Base-by-base conservation (phyloP, 73 alveolate genomes). In the Paramecium biaurelia region DNA sequence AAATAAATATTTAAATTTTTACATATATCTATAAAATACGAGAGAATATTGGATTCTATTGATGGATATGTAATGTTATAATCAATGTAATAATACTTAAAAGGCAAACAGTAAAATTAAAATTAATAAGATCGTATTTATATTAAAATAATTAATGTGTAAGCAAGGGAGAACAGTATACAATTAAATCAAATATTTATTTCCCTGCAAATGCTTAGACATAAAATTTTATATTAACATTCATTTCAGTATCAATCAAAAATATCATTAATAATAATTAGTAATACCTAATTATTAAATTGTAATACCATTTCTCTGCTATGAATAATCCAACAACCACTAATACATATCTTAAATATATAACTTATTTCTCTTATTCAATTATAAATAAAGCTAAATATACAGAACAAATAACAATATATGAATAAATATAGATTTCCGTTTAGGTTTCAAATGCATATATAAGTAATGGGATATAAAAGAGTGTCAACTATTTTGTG, bases 381-480 rank as follows among this genome's bases (percentile, higher is more conserved):
- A 26, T 32, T 26, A 63, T 26, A 1, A 63, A 0, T 12, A 63
- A 63, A 2, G 28, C 84, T 30, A 63, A 26, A 26, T 63, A 63
- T 12, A 63, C 84, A 12, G 15, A 63, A 63, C 84, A 2, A 4
- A 72, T 72, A 10, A 72, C 37, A 72, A 72, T 21, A 72, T 72
- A 72, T 12, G 86, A n/a, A 20, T 72, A 72, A 4, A 72, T 28
- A 72, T 72, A 38, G 4, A 72, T 37, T 34, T 14, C 58, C 35
- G 86, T 35, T 15, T 35, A 11, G 5, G 86, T 35, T 72, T 72
- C 86, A 72, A 72, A 72, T 15, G 86, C 86, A 72, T 72, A 72
- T 21, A 72, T 38, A 14, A 72, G 14, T 18, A 72, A 72, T 72
- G 86, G 86, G 4, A 72, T 37, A 72, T 72, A 72, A 12, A 72